phyloP scores from a whole-genome alignment of 106 monocot genomes.

The Allium cepa region DNA sequence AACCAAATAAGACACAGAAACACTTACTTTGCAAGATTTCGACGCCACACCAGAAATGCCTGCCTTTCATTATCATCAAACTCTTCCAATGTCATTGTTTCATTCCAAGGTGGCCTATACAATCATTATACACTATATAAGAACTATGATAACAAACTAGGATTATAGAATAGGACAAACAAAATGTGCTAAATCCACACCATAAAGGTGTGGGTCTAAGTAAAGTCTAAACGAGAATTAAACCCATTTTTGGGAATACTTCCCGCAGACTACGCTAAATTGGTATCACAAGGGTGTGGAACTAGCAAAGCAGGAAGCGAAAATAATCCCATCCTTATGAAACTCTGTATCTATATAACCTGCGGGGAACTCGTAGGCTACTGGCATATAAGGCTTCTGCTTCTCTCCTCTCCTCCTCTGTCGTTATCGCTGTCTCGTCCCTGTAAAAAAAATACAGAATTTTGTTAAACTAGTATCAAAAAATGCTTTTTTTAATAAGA shows the following conservation, averaged over 20 bases:
- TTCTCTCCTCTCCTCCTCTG: slow-evolving; percentile 37
- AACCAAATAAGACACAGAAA: too few species aligned
- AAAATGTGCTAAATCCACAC: background rate
- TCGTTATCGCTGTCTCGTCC: slow-evolving; percentile 23
- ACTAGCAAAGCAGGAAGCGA: background rate
- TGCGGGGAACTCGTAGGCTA: slow-evolving; percentile 73
- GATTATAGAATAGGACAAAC: background rate
- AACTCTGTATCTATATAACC: slow-evolving; percentile 18
- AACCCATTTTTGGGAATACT: too few species aligned
- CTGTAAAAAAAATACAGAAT: slow-evolving; percentile 7
- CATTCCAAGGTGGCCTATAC: slow-evolving; percentile 69
- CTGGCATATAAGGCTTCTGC: slow-evolving; percentile 79
- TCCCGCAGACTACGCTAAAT: too few species aligned
- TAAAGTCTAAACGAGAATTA: too few species aligned
- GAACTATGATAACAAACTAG: background rate
- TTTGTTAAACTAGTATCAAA: too few species aligned
- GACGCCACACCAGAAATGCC: slow-evolving; percentile 68
- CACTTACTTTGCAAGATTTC: slow-evolving; percentile 61
- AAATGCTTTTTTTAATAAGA: background rate
- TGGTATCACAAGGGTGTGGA: too few species aligned
- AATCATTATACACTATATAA: background rate
- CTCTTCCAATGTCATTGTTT: slow-evolving; percentile 68
- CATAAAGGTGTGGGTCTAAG: too few species aligned
- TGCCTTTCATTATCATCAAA: slow-evolving; percentile 66
- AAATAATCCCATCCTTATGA: background rate